Evolutionary conservation across 441 rosid species (phyloP).

Genomic region (Adansonia grandidieri): DNA sequence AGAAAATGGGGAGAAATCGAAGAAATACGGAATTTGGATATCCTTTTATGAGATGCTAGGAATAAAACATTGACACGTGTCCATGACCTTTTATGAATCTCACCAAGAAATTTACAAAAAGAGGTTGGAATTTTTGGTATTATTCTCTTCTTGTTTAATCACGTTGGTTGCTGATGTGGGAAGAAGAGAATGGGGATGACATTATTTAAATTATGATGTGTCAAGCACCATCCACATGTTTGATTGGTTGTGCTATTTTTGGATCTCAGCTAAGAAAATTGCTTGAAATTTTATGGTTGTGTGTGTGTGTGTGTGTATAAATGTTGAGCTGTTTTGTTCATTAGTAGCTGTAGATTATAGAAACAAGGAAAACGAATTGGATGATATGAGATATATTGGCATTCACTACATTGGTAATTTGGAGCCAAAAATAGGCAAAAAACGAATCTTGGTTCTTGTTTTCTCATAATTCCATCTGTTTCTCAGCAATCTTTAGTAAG

Average conservation of each 20-base stretch:
- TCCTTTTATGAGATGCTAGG: not conserved
- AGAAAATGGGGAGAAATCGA: constrained; percentile 9
- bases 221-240: not conserved
- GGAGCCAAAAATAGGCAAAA: not conserved
- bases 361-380: not conserved
- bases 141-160: not conserved
- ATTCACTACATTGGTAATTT: not conserved
- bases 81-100: not conserved
- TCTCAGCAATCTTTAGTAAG: not conserved
- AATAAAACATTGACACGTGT: not conserved
- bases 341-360: not conserved
- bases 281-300: not conserved
- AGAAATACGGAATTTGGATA: not conserved
- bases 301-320: not conserved
- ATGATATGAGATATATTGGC: not conserved
- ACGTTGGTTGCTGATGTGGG: not conserved
- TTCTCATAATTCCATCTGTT: not conserved
- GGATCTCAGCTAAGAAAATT: not conserved
- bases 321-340: not conserved
- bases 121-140: not conserved
- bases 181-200: not conserved
- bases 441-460: not conserved
- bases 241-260: not conserved
- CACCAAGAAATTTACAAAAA: not conserved
- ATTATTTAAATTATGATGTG: not conserved